A percentile compares a stretch with the other conserved stretches of the same genome.
phyloP scores from a whole-genome alignment of 2,329 filamentous ascomycete species.

The Penicillium hesseltinei region DNA sequence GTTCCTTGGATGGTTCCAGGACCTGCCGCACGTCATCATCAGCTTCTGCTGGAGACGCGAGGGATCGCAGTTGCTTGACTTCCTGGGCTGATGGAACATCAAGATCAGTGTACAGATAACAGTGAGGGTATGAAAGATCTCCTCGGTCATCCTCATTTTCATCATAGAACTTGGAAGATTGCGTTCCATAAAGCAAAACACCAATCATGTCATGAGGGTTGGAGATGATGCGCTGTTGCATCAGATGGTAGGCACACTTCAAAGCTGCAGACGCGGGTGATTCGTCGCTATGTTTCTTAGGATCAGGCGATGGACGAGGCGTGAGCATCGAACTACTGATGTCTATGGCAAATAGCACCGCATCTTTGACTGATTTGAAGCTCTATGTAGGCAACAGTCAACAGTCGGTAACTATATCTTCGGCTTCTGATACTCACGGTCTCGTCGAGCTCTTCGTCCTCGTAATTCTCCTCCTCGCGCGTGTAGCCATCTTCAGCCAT shows the following conservation, averaged over 20 bases:
- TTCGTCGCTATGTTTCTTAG: conserved; percentile 75
- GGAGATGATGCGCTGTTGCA: conserved; percentile 98
- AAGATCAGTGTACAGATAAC: conserved; percentile 85
- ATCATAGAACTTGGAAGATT: conserved; percentile 75
- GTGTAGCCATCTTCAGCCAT: conserved; percentile 40
- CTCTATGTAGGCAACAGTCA: conserved; percentile 51
- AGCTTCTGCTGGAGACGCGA: conserved; percentile 75
- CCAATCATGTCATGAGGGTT: conserved; percentile 98
- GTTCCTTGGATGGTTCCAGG: conserved; percentile 66
- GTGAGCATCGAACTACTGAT: conserved; percentile 84
- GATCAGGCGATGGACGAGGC: conserved; percentile 60
- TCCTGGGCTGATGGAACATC: conserved; percentile 84
- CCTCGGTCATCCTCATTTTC: conserved; percentile 58
- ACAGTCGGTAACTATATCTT: conserved; percentile 3
- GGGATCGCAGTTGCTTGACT: conserved; percentile 71
- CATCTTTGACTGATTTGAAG: conserved; percentile 93
- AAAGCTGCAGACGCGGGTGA: conserved; percentile 79
- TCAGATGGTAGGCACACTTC: conserved; percentile 90
- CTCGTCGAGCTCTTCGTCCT: conserved; percentile 50
- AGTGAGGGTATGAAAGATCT: conserved; percentile 75
- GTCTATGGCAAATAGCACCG: conserved; percentile 95
- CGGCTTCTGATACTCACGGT: conserved; percentile 31
- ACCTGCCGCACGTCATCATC: conserved; percentile 69
- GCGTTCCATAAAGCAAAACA: conserved; percentile 84
- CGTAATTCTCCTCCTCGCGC: conserved; percentile 42